Percentiles rank a stretch among this genome's conserved stretches.
Conservation (phyloP, 108 stramenopile genomes). For the Cyclostephanos tholiformis region DNA sequence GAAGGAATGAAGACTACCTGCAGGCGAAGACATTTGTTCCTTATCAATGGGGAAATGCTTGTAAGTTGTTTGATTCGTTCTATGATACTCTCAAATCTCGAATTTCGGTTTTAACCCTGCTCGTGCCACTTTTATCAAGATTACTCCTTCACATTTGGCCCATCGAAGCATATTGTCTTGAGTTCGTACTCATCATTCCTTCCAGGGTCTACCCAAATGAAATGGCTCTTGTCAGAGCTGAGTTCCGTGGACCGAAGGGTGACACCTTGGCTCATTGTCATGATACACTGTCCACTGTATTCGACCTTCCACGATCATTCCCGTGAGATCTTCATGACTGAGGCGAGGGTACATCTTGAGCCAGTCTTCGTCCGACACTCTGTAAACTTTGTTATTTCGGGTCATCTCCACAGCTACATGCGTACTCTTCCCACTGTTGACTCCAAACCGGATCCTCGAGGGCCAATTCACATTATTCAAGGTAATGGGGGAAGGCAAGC, state of each 20-base stretch:
- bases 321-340: conserved; percentile 63
- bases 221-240: conserved; percentile 76
- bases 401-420: conserved; percentile 94
- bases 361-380: conserved; percentile 75
- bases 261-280: conserved; percentile 86
- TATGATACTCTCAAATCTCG: not conserved
- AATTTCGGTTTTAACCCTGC: not conserved
- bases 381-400: conserved; percentile 88
- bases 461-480: conserved; percentile 85
- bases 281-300: conserved; percentile 85
- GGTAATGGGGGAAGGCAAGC: conserved; percentile 94
- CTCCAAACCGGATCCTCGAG: conserved; percentile 46
- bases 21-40: conserved; percentile 66
- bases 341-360: conserved; percentile 75
- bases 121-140: conserved; percentile 6
- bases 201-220: conserved; percentile 69
- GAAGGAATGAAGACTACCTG: conserved; percentile 36
- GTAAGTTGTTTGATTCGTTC: not conserved
- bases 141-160: conserved; percentile 75
- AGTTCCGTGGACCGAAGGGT: conserved; percentile 61
- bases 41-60: conserved; percentile 86
- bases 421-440: conserved; percentile 69
- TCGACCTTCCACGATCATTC: conserved; percentile 75
- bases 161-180: conserved; percentile 72
- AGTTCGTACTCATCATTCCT: conserved; percentile 74